A percentile compares a stretch with the other conserved stretches of the same genome.
These are phyloP conservation scores for Cicer arietinum DNA, from an alignment of 306 rosid genomes.

Conservation along the genomic window DNA sequence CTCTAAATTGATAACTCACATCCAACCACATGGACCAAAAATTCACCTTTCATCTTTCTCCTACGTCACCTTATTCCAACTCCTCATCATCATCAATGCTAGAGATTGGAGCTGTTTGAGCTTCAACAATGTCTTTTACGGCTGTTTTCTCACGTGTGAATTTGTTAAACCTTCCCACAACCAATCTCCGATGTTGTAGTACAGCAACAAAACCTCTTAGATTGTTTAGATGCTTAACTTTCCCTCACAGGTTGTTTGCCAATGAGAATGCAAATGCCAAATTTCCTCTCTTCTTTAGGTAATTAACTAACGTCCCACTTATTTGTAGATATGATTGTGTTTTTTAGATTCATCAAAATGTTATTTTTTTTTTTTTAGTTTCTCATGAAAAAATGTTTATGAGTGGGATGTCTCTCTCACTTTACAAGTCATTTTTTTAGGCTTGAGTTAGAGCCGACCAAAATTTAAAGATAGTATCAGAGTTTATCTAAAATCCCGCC, in stretches of 20 bases:
- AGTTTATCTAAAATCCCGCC: neutral
- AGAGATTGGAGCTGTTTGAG: constrained; percentile 15
- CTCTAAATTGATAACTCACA: constrained; percentile 20
- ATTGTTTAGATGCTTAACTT: constrained; percentile 37
- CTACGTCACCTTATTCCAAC: neutral
- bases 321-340: neutral
- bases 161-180: constrained; percentile 26
- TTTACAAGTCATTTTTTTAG: neutral
- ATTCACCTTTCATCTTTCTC: constrained; percentile 32
- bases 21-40: constrained; percentile 48
- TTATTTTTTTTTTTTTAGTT: neutral
- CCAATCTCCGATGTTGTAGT: constrained; percentile 27
- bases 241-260: constrained; percentile 26
- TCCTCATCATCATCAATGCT: constrained; percentile 2
- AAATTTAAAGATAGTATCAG: neutral
- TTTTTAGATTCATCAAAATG: neutral
- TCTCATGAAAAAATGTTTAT: neutral
- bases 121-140: constrained; percentile 43
- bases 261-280: constrained; percentile 14
- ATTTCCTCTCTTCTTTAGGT: constrained; percentile 40
- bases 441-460: neutral
- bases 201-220: constrained; percentile 17
- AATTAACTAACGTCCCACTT: constrained; percentile 11
- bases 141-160: constrained; percentile 43
- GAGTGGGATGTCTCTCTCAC: neutral